Base-by-base conservation (phyloP, 768 basidiomycete genomes). In the Termitomyces sp. region DNA sequence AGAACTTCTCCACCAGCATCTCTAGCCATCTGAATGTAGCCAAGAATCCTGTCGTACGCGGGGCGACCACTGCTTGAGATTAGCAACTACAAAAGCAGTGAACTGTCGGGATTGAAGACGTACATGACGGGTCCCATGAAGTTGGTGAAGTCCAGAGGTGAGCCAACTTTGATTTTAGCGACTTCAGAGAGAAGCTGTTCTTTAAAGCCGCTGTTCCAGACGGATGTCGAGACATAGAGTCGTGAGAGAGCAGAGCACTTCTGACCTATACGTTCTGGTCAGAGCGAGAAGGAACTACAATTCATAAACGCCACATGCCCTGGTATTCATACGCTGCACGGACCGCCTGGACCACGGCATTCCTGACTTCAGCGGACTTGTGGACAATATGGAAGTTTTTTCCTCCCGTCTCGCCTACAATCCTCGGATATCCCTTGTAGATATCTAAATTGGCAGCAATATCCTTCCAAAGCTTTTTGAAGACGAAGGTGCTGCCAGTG, bases 351-450 rank as follows among this genome's bases (percentile, higher is more conserved):
- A 90, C 62, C 50, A 91, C 97, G n/a, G 95, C 92, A 62, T 94
- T 95, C 68, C 77, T 78, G 53, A 97, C 73, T 64, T 97, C 91
- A 38, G 95, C 96, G 14, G 85, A 87, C 53, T 81, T 76, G 71
- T 98, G 97, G 49, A 98, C 77, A 46, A 99, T 62, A 73, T 98
- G 97, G 79, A 95, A 98, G 79, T 99, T 99, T 81, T 98, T 99
- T 56, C 97, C 96, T 30, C 93, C 94, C 8, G 96, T 98, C 79
- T 98, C 96, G 28, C 97, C 97, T 7, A 99, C 95, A 61, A 99
- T 89, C 67, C 96, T 81, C 0, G 97, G 97, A 74, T 97, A 98
- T 12, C 84, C 77, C 64, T 75, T 83, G 79, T 98, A 98, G 48
- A 76, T 81, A 67, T 98, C 92, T 47, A 98, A 64, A 74, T 98